phyloP scores from a whole-genome alignment of 177 flowering plant species.

The Tripterygium wilfordii region DNA sequence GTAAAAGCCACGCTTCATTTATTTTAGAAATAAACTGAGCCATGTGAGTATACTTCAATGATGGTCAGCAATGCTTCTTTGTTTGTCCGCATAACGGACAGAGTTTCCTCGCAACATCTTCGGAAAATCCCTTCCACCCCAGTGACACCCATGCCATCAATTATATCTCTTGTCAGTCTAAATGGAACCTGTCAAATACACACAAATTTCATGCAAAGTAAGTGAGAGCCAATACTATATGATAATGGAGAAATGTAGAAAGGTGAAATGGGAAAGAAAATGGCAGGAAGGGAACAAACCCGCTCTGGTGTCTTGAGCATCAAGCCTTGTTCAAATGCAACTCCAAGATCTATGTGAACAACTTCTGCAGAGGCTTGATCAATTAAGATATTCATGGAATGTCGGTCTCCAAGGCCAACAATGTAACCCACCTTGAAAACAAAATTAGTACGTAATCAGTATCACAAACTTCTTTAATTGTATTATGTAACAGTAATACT shows the following conservation, averaged over 20 bases:
- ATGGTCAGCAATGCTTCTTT: constrained; percentile 95
- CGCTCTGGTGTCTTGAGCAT: constrained; percentile 99
- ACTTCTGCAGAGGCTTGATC: constrained; percentile 97
- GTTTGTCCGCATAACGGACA: constrained; percentile 91
- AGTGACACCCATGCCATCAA: constrained; percentile 97
- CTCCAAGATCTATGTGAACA: constrained; percentile 98
- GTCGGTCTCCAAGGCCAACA: constrained; percentile 97
- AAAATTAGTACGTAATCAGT: not conserved
- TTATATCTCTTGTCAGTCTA: constrained; percentile 89
- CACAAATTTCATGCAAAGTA: not conserved
- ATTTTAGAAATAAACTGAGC: not conserved
- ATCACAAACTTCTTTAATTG: not conserved
- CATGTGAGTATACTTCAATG: constrained; percentile 57
- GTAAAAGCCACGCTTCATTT: not conserved
- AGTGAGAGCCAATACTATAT: not conserved
- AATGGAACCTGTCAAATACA: constrained; percentile 69
- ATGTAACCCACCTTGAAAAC: constrained; percentile 82
- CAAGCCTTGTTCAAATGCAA: constrained; percentile 98
- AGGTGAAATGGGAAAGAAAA: constrained; percentile 1
- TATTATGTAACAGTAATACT: no score
- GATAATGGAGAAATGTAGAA: no score
- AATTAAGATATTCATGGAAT: constrained; percentile 89
- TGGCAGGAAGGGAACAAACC: constrained; percentile 31
- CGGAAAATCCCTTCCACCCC: constrained; percentile 96
- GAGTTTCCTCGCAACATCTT: constrained; percentile 95